These are phyloP conservation scores for Metschnikowia gruessii DNA, from an alignment of 805 yeast genomes.

Conservation along the genomic window DNA sequence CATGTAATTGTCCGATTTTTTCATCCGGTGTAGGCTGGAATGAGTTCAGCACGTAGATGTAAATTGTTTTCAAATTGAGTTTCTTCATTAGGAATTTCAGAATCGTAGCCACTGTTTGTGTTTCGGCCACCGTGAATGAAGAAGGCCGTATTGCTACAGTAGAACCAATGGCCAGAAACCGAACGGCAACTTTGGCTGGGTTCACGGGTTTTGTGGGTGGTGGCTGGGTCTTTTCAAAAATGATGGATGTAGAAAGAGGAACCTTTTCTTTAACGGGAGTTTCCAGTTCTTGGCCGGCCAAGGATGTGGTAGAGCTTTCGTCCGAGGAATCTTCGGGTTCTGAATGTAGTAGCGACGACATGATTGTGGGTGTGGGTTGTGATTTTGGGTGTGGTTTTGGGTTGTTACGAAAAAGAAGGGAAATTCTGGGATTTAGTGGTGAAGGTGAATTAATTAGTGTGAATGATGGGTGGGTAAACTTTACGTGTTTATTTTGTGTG, in stretches of 20 bases:
- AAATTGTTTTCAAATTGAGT: conserved; percentile 19
- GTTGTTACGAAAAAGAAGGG: too few relatives aligned
- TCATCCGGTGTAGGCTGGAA: conserved; percentile 44
- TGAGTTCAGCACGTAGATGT: conserved; percentile 39
- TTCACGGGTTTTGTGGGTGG: not conserved
- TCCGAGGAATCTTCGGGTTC: conserved; percentile 10
- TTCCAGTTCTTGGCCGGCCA: conserved; percentile 3
- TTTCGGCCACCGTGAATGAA: conserved; percentile 47
- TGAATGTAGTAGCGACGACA: conserved; percentile 15
- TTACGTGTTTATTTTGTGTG: too few relatives aligned
- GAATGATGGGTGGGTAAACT: too few relatives aligned
- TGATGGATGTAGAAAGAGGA: conserved; percentile 12
- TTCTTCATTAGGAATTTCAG: conserved; percentile 39
- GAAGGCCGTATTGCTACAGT: conserved; percentile 49
- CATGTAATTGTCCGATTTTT: conserved; percentile 30
- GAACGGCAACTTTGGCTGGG: conserved; percentile 39
- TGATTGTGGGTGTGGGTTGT: not conserved
- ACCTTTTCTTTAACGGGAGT: conserved; percentile 9
- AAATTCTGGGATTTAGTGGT: too few relatives aligned
- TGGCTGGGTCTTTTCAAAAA: not conserved
- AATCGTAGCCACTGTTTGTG: conserved; percentile 47
- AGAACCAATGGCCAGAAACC: conserved; percentile 63
- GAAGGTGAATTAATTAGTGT: too few relatives aligned
- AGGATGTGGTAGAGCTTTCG: conserved; percentile 4
- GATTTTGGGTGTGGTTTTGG: too few relatives aligned